These are phyloP conservation scores for Arachnomyces sp. DNA, from an alignment of 2,329 filamentous ascomycete species.

Conservation along the genomic window DNA sequence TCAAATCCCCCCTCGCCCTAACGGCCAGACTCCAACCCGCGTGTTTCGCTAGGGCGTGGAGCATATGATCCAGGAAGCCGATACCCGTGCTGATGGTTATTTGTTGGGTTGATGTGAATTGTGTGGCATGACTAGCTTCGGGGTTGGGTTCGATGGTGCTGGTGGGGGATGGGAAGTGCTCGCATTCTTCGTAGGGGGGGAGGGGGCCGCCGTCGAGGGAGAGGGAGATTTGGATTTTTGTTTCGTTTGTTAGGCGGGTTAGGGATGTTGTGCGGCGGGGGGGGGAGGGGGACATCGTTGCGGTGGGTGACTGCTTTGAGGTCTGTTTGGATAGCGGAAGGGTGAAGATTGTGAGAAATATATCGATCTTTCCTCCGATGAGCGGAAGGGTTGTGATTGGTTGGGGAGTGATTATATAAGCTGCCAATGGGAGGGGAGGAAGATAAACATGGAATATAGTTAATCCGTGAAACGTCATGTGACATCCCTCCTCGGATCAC, in stretches of 20 bases:
- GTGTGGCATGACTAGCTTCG: slow-evolving; percentile 66
- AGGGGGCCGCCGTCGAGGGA: slow-evolving; percentile 82
- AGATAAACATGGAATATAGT: no score
- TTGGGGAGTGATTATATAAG: no score
- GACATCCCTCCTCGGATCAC: slow-evolving; percentile 14
- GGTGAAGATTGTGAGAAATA: slow-evolving; percentile 1
- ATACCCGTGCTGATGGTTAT: slow-evolving; percentile 90
- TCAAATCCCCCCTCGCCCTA: slow-evolving; percentile 77
- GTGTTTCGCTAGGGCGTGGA: slow-evolving; percentile 94
- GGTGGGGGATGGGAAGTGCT: slow-evolving; percentile 51
- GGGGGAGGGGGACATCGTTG: slow-evolving; percentile 1
- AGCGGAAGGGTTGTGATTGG: no score
- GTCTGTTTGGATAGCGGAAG: neutral
- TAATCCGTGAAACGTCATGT: no score
- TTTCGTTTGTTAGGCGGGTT: slow-evolving; percentile 92
- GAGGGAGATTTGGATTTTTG: slow-evolving; percentile 86
- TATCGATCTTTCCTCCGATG: no score
- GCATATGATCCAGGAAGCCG: slow-evolving; percentile 97
- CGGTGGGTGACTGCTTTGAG: neutral
- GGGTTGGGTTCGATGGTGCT: slow-evolving; percentile 34
- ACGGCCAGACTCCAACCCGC: slow-evolving; percentile 85
- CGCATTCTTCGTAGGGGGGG: slow-evolving; percentile 30
- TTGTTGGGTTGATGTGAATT: slow-evolving; percentile 73
- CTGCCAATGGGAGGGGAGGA: no score
- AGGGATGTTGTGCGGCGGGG: slow-evolving; percentile 68